Evolutionary conservation across 345 rosid species (phyloP), one percentile per base, ranked within the genome.

Genomic region (Bretschneidera sinensis): DNA sequence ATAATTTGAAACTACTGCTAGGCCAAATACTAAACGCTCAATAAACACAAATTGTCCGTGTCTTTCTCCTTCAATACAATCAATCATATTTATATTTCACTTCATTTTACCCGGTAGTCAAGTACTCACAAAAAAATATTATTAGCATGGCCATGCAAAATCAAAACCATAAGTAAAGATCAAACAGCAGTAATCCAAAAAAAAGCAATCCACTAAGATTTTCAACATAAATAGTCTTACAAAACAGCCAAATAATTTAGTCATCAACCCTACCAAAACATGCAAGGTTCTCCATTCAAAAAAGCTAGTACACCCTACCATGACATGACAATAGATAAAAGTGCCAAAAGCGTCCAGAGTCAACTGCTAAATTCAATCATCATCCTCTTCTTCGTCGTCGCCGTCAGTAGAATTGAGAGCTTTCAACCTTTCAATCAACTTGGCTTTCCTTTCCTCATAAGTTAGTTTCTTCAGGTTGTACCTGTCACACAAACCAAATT

Each of bases 381-480:
- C 78, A 10, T 72, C 71, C 14, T 50, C 59, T 0, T 52, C 65
- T 0, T 79, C 85, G 6, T 61, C 74, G 15, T 24, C 74, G 0
- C 63, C 76, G 0, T 33, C 78, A 28, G 54, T 76, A 1, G 60
- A 54, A 59, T 79, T 82, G 25, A 82, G 75, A n/a, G 79, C 70
- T 19, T 71, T 55, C 75, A 82, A 66, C 48, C 84, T 70, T 17
- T 77, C 81, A 16, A 82, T 57, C 78, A 82, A 75, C 61, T 54
- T 75, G 0, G 75, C 74, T 48, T 69, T 82, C 53, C 77, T 75
- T 63, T 79, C 82, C 57, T 82, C 84, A 3, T 75, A 82, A 0
- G 87, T 72, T 18, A 82, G 74, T 56, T 77, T 82, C 79, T 79
- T 82, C 67, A 63, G 24, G 49, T 79, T 75, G 77, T 61, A 75